Conservation (phyloP, 2,329 filamentous ascomycete genomes). For the Parascedosporium putredinis region DNA sequence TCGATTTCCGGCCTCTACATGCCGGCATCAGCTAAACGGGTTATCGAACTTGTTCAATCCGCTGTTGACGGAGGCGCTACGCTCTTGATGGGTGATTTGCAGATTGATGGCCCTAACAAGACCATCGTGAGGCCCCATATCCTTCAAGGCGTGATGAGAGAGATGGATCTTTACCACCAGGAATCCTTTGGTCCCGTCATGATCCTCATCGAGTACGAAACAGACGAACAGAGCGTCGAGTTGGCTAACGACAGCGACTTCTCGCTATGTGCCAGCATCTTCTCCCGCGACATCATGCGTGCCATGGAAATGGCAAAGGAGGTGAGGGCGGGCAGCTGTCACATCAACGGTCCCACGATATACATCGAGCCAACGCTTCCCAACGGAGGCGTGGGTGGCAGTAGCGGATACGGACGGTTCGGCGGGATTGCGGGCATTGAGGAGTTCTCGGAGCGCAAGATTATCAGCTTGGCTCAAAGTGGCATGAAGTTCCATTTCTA, state of each 20-base stretch:
- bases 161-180: constrained; percentile 55
- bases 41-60: constrained; percentile 33
- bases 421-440: constrained; percentile 23
- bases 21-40: constrained; percentile 14
- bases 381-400: constrained; percentile 29
- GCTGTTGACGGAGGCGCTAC: constrained; percentile 48
- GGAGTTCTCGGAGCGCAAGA: constrained; percentile 26
- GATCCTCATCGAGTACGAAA: constrained; percentile 46
- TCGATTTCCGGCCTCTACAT: constrained; percentile 18
- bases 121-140: constrained; percentile 46
- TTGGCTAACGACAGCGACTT: constrained; percentile 62
- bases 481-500: constrained; percentile 16
- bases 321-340: constrained; percentile 44
- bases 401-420: constrained; percentile 33
- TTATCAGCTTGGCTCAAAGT: constrained; percentile 19
- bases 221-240: constrained; percentile 52
- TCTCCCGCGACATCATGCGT: constrained; percentile 48
- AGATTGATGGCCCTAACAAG: constrained; percentile 24
- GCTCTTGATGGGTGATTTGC: constrained; percentile 39
- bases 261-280: constrained; percentile 53
- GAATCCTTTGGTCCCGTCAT: constrained; percentile 60
- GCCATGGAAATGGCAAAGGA: constrained; percentile 40
- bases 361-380: constrained; percentile 32
- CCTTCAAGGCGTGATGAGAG: constrained; percentile 47
- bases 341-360: constrained; percentile 32